A percentile compares a stretch with the other conserved stretches of the same genome.
Evolutionary conservation across 192 early-diverging fungal species (phyloP).

Genomic region (Coemansia sp.): DNA sequence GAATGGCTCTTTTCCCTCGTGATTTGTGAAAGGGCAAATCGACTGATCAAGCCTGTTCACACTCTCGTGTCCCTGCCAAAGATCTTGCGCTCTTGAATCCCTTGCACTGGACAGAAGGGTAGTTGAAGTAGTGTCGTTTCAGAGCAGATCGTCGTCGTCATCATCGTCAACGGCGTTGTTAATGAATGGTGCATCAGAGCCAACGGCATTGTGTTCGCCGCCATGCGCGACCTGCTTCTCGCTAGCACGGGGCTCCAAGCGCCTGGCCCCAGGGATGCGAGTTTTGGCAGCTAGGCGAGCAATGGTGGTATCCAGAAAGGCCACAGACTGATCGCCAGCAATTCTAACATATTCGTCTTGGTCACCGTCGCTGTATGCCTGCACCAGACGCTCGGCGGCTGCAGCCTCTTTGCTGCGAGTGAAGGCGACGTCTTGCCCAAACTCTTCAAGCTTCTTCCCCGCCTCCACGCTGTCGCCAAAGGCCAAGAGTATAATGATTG

Average conservation of each 20-base stretch:
- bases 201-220: neutral
- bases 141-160: conserved; percentile 44
- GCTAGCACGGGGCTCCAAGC: neutral
- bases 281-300: conserved; percentile 36
- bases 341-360: conserved; percentile 32
- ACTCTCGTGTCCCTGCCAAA: neutral
- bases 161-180: conserved; percentile 11
- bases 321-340: conserved; percentile 22
- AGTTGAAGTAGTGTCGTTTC: neutral
- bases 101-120: neutral
- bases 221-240: neutral
- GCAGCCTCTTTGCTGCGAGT: conserved; percentile 37
- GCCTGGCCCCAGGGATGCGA: conserved; percentile 35
- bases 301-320: conserved; percentile 36
- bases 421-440: conserved; percentile 33
- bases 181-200: neutral
- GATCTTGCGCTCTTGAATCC: neutral
- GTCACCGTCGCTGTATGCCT: conserved; percentile 45
- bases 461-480: conserved; percentile 52
- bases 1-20: neutral
- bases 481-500: conserved; percentile 38
- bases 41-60: neutral
- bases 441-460: conserved; percentile 44
- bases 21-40: neutral
- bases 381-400: conserved; percentile 38